Conservation (phyloP, 1,139 yeast genomes). For the Saccharomyces hybrid region DNA sequence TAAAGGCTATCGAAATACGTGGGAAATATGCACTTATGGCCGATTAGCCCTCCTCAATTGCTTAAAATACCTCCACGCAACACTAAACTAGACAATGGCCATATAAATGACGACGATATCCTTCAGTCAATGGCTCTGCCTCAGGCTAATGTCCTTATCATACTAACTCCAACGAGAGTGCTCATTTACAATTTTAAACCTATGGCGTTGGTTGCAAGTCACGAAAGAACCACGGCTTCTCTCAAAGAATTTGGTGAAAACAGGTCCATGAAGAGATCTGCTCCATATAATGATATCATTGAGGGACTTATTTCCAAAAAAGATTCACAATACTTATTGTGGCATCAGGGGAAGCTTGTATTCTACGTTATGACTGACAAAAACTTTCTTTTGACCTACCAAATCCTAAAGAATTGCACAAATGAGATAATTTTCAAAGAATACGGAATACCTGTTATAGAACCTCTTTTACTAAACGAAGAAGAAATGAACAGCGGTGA, state of each 20-base stretch:
- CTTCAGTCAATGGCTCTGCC: conserved; percentile 19
- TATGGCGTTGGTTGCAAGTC: conserved; percentile 36
- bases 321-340: conserved; percentile 11
- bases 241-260: conserved; percentile 36
- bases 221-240: conserved; percentile 36
- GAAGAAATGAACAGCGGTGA: conserved; percentile 13
- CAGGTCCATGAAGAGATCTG: conserved; percentile 20
- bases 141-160: conserved; percentile 20
- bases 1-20: background rate
- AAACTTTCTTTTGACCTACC: conserved; percentile 28
- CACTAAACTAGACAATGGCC: conserved; percentile 5
- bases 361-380: conserved; percentile 26
- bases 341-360: conserved; percentile 20
- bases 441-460: conserved; percentile 24
- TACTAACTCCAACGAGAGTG: conserved; percentile 26
- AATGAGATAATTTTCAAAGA: conserved; percentile 22
- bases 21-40: conserved; percentile 22
- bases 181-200: conserved; percentile 33
- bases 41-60: conserved; percentile 22
- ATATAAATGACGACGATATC: conserved; percentile 13
- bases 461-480: conserved; percentile 9
- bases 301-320: conserved; percentile 17
- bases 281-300: conserved; percentile 13
- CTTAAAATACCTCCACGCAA: conserved; percentile 9
- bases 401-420: conserved; percentile 22